These are phyloP conservation scores for Hypoxylon sp. DNA, from an alignment of 2,329 filamentous ascomycete genomes.

Conservation along the genomic window DNA sequence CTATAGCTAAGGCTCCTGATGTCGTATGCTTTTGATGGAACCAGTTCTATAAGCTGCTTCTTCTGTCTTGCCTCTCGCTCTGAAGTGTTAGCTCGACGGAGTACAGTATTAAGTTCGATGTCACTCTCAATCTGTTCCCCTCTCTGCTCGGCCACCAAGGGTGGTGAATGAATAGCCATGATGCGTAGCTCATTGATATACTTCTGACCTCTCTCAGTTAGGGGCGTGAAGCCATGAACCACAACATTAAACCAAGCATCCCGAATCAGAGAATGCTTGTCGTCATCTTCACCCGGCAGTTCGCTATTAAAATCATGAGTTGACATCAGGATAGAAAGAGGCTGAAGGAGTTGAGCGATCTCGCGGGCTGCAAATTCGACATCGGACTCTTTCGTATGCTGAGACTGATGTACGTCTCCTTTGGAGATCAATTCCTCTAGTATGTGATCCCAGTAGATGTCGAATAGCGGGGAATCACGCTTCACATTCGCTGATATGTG, in stretches of 20 bases:
- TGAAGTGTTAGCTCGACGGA: conserved; percentile 86
- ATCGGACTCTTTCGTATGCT: conserved; percentile 81
- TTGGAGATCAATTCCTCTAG: conserved; percentile 91
- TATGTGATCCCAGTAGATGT: conserved; percentile 86
- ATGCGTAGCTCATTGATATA: conserved; percentile 83
- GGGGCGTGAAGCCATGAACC: conserved; percentile 88
- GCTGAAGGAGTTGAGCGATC: conserved; percentile 88
- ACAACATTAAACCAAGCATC: conserved; percentile 99
- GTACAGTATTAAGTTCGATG: conserved; percentile 94
- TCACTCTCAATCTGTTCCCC: conserved; percentile 94
- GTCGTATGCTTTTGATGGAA: conserved; percentile 83
- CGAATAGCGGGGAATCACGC: conserved; percentile 80
- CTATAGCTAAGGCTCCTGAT: conserved; percentile 88
- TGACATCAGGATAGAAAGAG: conserved; percentile 88
- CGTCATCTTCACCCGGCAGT: conserved; percentile 69
- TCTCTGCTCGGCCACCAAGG: conserved; percentile 88
- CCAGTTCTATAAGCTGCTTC: conserved; percentile 78
- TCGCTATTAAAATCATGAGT: conserved; percentile 69
- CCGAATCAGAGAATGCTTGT: conserved; percentile 80
- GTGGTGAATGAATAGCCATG: conserved; percentile 88
- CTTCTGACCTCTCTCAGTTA: conserved; percentile 79
- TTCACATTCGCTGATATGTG: conserved; percentile 80
- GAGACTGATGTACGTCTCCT: conserved; percentile 84
- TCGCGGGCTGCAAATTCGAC: conserved; percentile 86
- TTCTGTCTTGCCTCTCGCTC: conserved; percentile 86